Evolutionary conservation across 495 filamentous ascomycete genomes (phyloP), one percentile per base, ranked within the genome.

Genomic region (Penicillium fimorum): DNA sequence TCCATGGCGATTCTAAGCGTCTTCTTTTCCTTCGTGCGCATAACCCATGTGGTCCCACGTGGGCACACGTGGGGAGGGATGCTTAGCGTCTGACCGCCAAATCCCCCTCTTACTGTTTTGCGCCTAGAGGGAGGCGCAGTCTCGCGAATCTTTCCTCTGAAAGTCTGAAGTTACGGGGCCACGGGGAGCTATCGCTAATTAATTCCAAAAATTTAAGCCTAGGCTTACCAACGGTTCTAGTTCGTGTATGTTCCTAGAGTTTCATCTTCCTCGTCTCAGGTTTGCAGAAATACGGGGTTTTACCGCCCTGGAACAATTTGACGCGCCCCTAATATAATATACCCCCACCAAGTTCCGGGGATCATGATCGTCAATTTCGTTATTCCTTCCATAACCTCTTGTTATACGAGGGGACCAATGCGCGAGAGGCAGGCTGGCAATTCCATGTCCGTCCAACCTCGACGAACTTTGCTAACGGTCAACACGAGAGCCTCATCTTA

Each of bases 41-140:
- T 52, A 61, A 65, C 58, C 70, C 70, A 73, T 73, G 70, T 68
- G 55, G 68, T 65, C 60, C 66, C 71, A 74, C 71, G 71, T 74
- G 71, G 63, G 67, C 63, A 64, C 71, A 70, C 68, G 71, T 72
- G 68, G 71, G 66, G 66, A 55, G 71, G 66, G 66, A 59, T 62
- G 51, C 47, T 47, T 47, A 58, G 53, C 49, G 55, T 53, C 44
- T 60, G 60, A 55, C 49, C 58, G 55, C 55, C 51, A 43, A 53
- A 52, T 62, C 63, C 56, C 56, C 47, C 56, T 60, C 54, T 53
- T 59, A 53, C 56, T 58, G 50, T 56, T 47, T 54, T 47, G 52
- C 52, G 52, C 22, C 11, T 54, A 54, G 52, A 54, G 43, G 32
- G 52, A 44, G 52, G 52, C 52, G 52, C 52, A 54, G 52, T 29